Conservation (phyloP, 441 rosid species). For the Corymbia citriodora region DNA sequence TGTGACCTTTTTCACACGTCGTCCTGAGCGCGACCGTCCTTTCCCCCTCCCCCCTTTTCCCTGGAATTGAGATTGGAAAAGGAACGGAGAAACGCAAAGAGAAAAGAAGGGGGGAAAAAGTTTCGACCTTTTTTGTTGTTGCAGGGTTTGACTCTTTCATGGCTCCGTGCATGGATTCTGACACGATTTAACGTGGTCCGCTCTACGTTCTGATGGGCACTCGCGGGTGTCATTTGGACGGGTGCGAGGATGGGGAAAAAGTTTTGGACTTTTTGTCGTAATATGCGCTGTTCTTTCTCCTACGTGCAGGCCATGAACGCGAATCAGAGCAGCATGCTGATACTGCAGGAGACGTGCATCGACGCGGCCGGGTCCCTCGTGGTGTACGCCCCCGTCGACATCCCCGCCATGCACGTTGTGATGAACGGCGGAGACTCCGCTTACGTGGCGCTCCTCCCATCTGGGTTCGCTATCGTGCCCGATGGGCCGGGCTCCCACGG, state of each 20-base stretch:
- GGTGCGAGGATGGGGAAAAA: neutral
- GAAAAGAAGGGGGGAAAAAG: neutral
- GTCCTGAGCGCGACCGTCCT: constrained; percentile 8
- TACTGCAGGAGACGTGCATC: constrained; percentile 6
- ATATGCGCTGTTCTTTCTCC: neutral
- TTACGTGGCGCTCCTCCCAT: neutral
- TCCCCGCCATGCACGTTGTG: constrained; percentile 15
- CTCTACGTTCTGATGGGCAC: neutral
- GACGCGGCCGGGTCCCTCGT: constrained; percentile 1
- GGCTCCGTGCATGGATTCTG: neutral
- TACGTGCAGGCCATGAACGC: constrained; percentile 15
- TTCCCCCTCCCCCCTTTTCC: neutral
- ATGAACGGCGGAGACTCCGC: constrained; percentile 13
- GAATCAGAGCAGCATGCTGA: constrained; percentile 20
- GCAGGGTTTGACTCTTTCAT: neutral
- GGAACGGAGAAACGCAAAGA: neutral
- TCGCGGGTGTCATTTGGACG: neutral
- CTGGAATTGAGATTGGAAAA: neutral
- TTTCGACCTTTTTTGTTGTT: neutral
- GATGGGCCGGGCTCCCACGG: neutral
- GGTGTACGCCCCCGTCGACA: neutral
- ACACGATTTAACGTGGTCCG: neutral
- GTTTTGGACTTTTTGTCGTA: neutral
- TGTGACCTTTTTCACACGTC: constrained; percentile 33
- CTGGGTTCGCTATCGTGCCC: constrained; percentile 1